Conservation (phyloP, 768 basidiomycete species). For the Cantharellus cinnabarinus region DNA sequence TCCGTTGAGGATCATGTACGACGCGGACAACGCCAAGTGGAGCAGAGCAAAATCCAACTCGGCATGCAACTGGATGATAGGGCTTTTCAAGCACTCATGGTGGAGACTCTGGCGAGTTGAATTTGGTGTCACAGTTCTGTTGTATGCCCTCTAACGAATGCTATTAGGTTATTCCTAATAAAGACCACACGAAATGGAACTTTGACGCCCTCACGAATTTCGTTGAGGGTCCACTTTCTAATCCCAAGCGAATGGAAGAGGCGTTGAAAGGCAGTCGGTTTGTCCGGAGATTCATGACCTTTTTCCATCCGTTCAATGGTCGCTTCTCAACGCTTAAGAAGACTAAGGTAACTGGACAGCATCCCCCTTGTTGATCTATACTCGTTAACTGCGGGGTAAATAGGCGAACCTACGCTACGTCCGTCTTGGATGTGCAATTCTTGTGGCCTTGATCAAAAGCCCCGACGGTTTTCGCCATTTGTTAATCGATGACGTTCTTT, state of each 20-base stretch:
- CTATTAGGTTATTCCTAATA: conserved; percentile 57
- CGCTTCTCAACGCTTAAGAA: conserved; percentile 69
- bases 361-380: background rate
- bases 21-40: conserved; percentile 75
- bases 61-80: conserved; percentile 92
- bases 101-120: conserved; percentile 60
- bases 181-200: conserved; percentile 84
- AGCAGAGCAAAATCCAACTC: conserved; percentile 73
- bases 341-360: conserved; percentile 28
- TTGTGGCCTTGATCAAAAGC: conserved; percentile 67
- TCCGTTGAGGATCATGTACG: conserved; percentile 64
- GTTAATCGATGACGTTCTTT: conserved; percentile 58
- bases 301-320: conserved; percentile 75
- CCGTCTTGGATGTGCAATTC: conserved; percentile 55
- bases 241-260: conserved; percentile 84
- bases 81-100: conserved; percentile 62
- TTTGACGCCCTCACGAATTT: conserved; percentile 75
- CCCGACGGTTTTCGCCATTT: conserved; percentile 73
- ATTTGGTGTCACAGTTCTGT: background rate
- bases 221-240: conserved; percentile 79
- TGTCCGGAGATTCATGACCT: conserved; percentile 73
- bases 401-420: conserved; percentile 76
- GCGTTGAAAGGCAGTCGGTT: conserved; percentile 80
- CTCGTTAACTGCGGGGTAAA: conserved; percentile 1
- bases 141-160: background rate